Conservation (phyloP, 192 early-diverging fungal species). For the Backusella australiensis region DNA sequence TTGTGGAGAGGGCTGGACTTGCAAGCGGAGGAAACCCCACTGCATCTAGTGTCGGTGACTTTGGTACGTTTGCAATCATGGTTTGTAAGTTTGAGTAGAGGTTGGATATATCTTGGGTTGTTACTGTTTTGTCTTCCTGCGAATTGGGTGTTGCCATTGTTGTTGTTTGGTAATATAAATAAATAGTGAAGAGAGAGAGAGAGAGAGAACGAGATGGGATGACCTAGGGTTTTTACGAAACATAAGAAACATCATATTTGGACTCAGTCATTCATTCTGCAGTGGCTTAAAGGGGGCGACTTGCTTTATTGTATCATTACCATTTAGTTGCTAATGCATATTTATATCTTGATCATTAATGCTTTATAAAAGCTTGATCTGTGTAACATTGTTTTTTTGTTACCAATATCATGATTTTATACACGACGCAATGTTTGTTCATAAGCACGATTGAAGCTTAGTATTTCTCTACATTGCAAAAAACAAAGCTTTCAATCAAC, state of each 20-base stretch:
- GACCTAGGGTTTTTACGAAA: neutral
- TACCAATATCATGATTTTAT: too few relatives aligned
- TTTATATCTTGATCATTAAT: too few relatives aligned
- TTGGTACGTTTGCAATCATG: slow-evolving; percentile 42
- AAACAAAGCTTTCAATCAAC: too few relatives aligned
- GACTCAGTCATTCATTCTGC: neutral
- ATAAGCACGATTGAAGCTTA: too few relatives aligned
- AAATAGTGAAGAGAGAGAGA: neutral
- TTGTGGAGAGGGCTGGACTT: neutral
- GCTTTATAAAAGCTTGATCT: too few relatives aligned
- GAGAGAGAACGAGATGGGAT: neutral
- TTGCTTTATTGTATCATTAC: too few relatives aligned
- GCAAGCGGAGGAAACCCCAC: neutral
- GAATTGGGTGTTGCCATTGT: neutral
- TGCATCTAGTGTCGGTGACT: neutral
- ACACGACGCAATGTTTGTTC: too few relatives aligned
- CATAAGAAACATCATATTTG: slow-evolving; percentile 3
- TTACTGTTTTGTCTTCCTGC: slow-evolving; percentile 19
- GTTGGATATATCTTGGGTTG: slow-evolving; percentile 49
- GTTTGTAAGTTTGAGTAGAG: slow-evolving; percentile 51
- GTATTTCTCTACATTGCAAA: too few relatives aligned
- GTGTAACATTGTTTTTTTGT: too few relatives aligned
- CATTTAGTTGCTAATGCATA: too few relatives aligned
- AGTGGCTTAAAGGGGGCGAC: neutral
- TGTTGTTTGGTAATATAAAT: neutral